A percentile compares a stretch with the other conserved stretches of the same genome.
Evolutionary conservation across 345 rosid genomes (phyloP).

Genomic region (Gossypium bickii): DNA sequence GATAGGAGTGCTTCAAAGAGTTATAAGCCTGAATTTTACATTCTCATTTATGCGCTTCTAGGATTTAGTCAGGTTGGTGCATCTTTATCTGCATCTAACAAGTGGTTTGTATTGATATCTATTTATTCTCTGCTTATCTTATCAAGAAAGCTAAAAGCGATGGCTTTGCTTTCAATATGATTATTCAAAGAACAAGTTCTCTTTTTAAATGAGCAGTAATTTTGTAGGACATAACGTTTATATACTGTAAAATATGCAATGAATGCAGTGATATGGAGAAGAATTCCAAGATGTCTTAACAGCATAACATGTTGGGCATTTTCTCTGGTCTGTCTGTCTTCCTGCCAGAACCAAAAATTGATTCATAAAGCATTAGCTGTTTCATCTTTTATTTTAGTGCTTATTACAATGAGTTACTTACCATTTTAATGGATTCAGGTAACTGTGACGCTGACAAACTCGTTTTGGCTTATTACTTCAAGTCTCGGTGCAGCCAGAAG

Average conservation of each 20-base stretch:
- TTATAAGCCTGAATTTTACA: conserved; percentile 57
- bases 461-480: conserved; percentile 80
- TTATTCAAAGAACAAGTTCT: not conserved
- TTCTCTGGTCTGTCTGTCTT: not conserved
- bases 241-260: not conserved
- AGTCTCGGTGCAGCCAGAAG: conserved; percentile 82
- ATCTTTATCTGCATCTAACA: conserved; percentile 15
- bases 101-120: not conserved
- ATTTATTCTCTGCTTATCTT: not conserved
- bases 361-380: not conserved
- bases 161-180: not conserved
- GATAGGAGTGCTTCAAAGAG: conserved; percentile 54
- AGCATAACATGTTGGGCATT: not conserved
- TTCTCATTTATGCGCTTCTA: conserved; percentile 58
- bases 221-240: not conserved
- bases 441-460: conserved; percentile 62
- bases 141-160: not conserved
- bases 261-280: not conserved
- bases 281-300: not conserved
- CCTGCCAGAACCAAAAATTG: not conserved
- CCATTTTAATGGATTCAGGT: conserved; percentile 46
- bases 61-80: conserved; percentile 73
- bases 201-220: not conserved
- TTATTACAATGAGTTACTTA: not conserved
- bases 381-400: not conserved